A percentile compares a stretch with the other conserved stretches of the same genome.
These are phyloP conservation scores for Phytophthora pinifolia DNA, from an alignment of 352 stramenopile species.

Conservation along the genomic window DNA sequence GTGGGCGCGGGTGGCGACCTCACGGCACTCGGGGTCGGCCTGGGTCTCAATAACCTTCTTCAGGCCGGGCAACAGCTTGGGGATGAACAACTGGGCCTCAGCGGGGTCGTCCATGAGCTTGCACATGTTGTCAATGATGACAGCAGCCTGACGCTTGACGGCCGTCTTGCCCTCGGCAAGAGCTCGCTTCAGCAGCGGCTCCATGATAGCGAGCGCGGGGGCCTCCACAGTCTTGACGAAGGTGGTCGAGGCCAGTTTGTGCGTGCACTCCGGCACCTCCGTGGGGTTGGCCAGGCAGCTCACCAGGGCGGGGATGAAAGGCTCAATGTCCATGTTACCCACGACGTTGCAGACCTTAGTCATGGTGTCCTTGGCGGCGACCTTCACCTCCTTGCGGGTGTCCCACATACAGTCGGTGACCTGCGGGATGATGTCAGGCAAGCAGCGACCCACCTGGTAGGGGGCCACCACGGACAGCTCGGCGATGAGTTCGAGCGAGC, in stretches of 20 bases:
- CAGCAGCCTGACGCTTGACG: conserved; percentile 96
- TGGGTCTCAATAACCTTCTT: conserved; percentile 96
- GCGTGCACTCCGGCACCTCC: conserved; percentile 98
- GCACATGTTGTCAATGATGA: conserved; percentile 99
- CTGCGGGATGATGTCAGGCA: conserved; percentile 97
- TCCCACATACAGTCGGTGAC: conserved; percentile 99
- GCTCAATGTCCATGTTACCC: conserved; percentile 99
- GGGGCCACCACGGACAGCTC: conserved; percentile 92
- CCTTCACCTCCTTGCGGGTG: conserved; percentile 98
- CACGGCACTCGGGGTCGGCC: conserved; percentile 96
- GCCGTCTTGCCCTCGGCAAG: conserved; percentile 95
- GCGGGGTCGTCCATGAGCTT: conserved; percentile 98
- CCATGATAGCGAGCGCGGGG: conserved; percentile 96
- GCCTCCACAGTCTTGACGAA: conserved; percentile 99
- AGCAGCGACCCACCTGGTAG: conserved; percentile 93
- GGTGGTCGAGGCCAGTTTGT: conserved; percentile 98
- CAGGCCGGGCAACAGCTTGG: conserved; percentile 95
- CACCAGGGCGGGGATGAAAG: conserved; percentile 98
- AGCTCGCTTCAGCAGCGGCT: conserved; percentile 95
- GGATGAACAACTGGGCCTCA: conserved; percentile 97
- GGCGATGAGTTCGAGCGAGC: conserved; percentile 93
- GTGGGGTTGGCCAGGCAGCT: conserved; percentile 96
- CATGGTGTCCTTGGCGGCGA: conserved; percentile 94
- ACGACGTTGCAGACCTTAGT: conserved; percentile 95
- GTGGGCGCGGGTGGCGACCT: conserved; percentile 93